Percentiles rank a stretch among this genome's conserved stretches.
These are phyloP conservation scores for Manihot esculenta DNA, from an alignment of 441 rosid species.

Conservation along the genomic window DNA sequence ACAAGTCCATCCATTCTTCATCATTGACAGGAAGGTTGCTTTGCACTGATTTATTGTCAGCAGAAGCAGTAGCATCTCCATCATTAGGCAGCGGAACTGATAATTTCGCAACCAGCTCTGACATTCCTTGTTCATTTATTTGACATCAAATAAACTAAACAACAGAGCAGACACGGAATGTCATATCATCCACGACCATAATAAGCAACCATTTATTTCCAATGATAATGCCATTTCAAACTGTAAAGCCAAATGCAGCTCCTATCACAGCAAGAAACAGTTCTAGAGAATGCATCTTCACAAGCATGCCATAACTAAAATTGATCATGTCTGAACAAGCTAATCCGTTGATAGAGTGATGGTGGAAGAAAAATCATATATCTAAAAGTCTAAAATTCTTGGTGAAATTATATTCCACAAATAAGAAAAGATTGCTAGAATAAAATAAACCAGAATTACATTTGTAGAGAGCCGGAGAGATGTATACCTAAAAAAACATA, in stretches of 20 bases:
- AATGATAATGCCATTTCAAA: not conserved
- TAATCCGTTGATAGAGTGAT: not conserved
- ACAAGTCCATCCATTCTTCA: constrained; percentile 79
- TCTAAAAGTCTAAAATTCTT: not conserved
- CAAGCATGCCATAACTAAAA: not conserved
- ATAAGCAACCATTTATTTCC: not conserved
- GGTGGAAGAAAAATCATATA: not conserved
- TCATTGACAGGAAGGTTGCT: constrained; percentile 51
- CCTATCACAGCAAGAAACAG: not conserved
- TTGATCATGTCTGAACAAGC: not conserved
- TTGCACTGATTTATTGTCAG: constrained; percentile 21
- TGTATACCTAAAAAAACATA: not conserved
- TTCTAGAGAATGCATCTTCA: not conserved
- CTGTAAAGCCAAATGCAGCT: not conserved
- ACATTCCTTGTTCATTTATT: constrained; percentile 1
- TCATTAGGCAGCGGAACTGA: constrained; percentile 26
- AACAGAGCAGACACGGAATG: not conserved
- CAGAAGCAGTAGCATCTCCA: constrained; percentile 29
- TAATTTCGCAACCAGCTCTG: constrained; percentile 2
- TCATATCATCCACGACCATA: not conserved
- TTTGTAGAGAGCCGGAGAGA: not conserved
- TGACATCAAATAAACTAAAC: not conserved
- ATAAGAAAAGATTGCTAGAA: not conserved
- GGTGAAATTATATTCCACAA: not conserved
- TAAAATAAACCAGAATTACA: too few relatives aligned